Evolutionary conservation across 371 early-diverging fungal genomes (phyloP).

Genomic region (Zancudomyces culisetae): DNA sequence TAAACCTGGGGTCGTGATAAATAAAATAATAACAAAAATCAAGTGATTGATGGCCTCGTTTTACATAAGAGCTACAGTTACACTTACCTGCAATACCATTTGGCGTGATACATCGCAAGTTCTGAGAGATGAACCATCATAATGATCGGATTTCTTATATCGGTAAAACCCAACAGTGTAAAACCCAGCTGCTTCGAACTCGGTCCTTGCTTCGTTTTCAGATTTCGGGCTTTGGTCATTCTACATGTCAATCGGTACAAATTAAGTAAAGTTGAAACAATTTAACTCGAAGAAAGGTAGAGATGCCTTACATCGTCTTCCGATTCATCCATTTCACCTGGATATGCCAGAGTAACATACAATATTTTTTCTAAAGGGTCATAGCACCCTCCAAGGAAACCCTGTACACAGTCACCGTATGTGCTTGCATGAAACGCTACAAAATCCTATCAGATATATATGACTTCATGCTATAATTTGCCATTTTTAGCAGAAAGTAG

Average conservation of each 20-base stretch:
- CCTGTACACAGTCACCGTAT: neutral
- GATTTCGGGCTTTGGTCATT: neutral
- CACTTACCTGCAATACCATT: neutral
- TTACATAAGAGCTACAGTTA: too few relatives aligned
- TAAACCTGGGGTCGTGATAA: too few relatives aligned
- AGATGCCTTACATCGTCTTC: neutral
- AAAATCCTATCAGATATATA: neutral
- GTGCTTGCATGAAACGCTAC: neutral
- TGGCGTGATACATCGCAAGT: neutral
- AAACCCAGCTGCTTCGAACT: too few relatives aligned
- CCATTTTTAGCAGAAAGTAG: neutral
- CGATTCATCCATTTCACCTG: neutral
- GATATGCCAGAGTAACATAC: neutral
- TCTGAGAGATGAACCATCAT: neutral
- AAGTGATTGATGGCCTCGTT: too few relatives aligned
- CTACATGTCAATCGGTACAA: neutral
- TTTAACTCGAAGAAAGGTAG: neutral
- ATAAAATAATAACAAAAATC: too few relatives aligned
- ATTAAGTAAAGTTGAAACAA: neutral
- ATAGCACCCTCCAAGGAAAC: slow-evolving; percentile 1
- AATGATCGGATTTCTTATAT: neutral
- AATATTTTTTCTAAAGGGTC: neutral
- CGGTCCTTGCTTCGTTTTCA: too few relatives aligned
- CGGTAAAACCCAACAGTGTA: neutral
- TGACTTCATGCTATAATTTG: neutral